Conservation (phyloP, 768 basidiomycete species). For the Psilocybe subaeruginosa region DNA sequence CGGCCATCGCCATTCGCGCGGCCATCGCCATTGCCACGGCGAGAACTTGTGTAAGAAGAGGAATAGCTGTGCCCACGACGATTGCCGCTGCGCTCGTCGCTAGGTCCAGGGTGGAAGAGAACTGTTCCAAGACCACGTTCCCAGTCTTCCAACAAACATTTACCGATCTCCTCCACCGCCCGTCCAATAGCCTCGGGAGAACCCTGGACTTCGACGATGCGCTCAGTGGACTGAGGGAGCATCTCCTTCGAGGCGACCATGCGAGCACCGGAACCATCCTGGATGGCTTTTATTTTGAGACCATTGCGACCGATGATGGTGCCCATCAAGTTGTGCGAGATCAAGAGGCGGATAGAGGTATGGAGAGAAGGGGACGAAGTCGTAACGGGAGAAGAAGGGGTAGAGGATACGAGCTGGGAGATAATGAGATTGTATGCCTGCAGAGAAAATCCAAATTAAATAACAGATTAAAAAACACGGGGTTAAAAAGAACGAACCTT, state of each 20-base stretch:
- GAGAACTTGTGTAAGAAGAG: slow-evolving; percentile 47
- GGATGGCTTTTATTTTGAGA: slow-evolving; percentile 98
- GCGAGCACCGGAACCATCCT: slow-evolving; percentile 92
- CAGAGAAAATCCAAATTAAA: slow-evolving; percentile 16
- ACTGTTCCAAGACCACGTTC: slow-evolving; percentile 94
- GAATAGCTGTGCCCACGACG: slow-evolving; percentile 58
- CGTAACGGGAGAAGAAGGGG: slow-evolving; percentile 71
- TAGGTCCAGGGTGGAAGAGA: slow-evolving; percentile 92
- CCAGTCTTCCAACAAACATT: slow-evolving; percentile 96
- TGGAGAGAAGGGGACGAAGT: slow-evolving; percentile 73
- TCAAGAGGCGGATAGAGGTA: slow-evolving; percentile 94
- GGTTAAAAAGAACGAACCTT: slow-evolving; percentile 53
- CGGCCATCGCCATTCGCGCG: slow-evolving; percentile 57
- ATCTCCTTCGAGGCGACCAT: slow-evolving; percentile 99
- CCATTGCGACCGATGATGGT: slow-evolving; percentile 96
- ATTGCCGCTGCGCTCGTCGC: slow-evolving; percentile 64
- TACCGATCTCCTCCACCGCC: slow-evolving; percentile 95
- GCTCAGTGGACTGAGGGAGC: slow-evolving; percentile 98
- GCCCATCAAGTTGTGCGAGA: slow-evolving; percentile 99
- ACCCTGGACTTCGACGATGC: slow-evolving; percentile 97
- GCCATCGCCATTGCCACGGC: slow-evolving; percentile 71
- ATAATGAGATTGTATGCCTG: slow-evolving; percentile 97
- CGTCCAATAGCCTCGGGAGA: slow-evolving; percentile 89
- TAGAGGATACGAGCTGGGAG: slow-evolving; percentile 84
- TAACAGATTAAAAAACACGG: slow-evolving; percentile 10